Evolutionary conservation across 176 grass and related monocot genomes (phyloP).

Genomic region (Juncus inflexus): DNA sequence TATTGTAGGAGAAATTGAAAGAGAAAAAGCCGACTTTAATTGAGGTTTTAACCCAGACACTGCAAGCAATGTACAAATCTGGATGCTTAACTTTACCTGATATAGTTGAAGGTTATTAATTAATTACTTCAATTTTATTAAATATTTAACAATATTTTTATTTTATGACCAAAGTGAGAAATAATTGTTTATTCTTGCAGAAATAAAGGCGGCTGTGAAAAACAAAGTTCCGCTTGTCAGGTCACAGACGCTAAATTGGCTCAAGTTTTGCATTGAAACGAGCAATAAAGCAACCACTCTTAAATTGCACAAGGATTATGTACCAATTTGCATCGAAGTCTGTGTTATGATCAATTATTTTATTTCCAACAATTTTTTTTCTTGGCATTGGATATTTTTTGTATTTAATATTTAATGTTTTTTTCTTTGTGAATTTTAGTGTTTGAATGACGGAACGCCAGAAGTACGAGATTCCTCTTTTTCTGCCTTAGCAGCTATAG

Average conservation of each 20-base stretch:
- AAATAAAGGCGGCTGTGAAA: slow-evolving; percentile 83
- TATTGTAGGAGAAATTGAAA: slow-evolving; percentile 87
- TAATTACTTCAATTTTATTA: slow-evolving; percentile 1
- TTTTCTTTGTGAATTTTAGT: slow-evolving; percentile 35
- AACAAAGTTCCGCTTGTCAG: slow-evolving; percentile 98
- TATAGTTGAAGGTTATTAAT: slow-evolving; percentile 75
- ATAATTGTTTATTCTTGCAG: slow-evolving; percentile 39
- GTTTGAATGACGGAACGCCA: slow-evolving; percentile 94
- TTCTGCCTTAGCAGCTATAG: slow-evolving; percentile 71
- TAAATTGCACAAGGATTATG: slow-evolving; percentile 97
- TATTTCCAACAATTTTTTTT: background rate
- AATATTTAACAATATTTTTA: background rate
- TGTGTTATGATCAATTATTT: background rate
- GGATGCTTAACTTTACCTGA: slow-evolving; percentile 82
- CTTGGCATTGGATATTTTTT: too few species aligned
- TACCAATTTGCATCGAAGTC: slow-evolving; percentile 98
- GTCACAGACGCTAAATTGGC: slow-evolving; percentile 78
- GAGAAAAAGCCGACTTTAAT: slow-evolving; percentile 76
- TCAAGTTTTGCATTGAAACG: slow-evolving; percentile 89
- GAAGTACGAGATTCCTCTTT: slow-evolving; percentile 94
- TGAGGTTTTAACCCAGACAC: slow-evolving; percentile 75
- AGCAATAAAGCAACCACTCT: slow-evolving; percentile 83
- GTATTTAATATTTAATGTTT: slow-evolving; percentile 4
- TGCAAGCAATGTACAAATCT: slow-evolving; percentile 86
- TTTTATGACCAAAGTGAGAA: background rate